Percentiles rank a stretch among this genome's conserved stretches.
These are phyloP conservation scores for Cryptococcus sp. DNA, from an alignment of 1,284 basidiomycete genomes.

Conservation along the genomic window DNA sequence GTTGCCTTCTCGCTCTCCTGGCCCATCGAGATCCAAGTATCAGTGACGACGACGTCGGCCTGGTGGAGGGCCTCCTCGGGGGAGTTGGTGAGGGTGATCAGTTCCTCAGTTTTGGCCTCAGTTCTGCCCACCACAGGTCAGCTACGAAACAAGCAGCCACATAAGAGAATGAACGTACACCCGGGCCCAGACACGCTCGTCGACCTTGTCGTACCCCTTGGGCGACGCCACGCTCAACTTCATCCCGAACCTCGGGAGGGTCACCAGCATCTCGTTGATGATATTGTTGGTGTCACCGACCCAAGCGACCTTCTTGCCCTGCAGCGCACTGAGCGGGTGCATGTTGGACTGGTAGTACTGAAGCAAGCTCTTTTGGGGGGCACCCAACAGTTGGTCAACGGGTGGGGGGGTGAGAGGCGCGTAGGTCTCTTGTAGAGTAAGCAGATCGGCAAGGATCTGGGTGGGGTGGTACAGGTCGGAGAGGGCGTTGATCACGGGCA, in stretches of 20 bases:
- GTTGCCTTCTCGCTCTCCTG: conserved; percentile 93
- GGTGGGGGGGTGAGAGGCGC: conserved; percentile 10
- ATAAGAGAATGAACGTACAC: conserved; percentile 51
- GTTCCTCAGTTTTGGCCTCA: conserved; percentile 41
- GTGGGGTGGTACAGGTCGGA: conserved; percentile 96
- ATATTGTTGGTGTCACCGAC: conserved; percentile 96
- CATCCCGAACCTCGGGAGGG: conserved; percentile 88
- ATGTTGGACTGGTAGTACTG: conserved; percentile 18
- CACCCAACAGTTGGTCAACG: conserved; percentile 4
- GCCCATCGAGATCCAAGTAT: conserved; percentile 99
- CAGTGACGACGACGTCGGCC: conserved; percentile 91
- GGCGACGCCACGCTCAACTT: conserved; percentile 79
- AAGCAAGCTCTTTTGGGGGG: conserved; percentile 5
- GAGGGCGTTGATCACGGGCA: conserved; percentile 93
- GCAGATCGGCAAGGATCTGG: conserved; percentile 87
- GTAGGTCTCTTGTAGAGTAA: conserved; percentile 75
- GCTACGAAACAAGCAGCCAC: neutral
- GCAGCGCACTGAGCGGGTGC: conserved; percentile 32
- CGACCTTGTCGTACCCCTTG: conserved; percentile 61
- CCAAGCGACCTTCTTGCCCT: conserved; percentile 76
- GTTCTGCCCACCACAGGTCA: conserved; percentile 24
- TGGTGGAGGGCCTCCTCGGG: conserved; percentile 82
- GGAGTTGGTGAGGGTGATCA: conserved; percentile 46
- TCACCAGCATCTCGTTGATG: conserved; percentile 94
- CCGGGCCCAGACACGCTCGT: conserved; percentile 72